Evolutionary conservation across 2,329 filamentous ascomycete species (phyloP).

Genomic region (Trichoderma sp.): DNA sequence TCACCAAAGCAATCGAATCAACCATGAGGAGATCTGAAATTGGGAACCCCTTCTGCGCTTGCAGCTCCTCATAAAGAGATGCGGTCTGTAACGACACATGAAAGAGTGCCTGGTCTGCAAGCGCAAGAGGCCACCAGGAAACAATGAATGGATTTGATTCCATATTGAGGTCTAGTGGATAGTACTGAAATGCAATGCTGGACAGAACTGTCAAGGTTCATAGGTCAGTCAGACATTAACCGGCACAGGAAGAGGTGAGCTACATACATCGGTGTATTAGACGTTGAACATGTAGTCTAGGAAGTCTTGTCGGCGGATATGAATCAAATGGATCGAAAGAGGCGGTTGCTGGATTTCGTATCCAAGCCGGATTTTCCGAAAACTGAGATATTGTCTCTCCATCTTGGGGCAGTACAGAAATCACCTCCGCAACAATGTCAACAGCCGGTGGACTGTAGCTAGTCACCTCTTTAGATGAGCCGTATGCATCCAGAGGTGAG

Average conservation of each 20-base stretch:
- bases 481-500: not conserved
- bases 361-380: conserved; percentile 12
- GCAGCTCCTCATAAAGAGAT: conserved; percentile 12
- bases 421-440: not conserved
- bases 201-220: not conserved
- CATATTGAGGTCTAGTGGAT: conserved; percentile 6
- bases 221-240: not conserved
- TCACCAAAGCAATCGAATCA: conserved; percentile 1
- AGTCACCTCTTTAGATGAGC: not conserved
- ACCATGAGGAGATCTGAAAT: conserved; percentile 14
- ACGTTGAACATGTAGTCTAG: conserved; percentile 1
- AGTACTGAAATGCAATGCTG: conserved; percentile 9
- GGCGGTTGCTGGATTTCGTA: conserved; percentile 6
- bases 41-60: conserved; percentile 5
- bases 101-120: conserved; percentile 1
- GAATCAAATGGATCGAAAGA: conserved; percentile 14
- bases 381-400: not conserved
- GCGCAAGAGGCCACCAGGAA: conserved; percentile 14
- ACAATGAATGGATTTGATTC: conserved; percentile 12
- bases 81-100: conserved; percentile 16
- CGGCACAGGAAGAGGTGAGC: too few relatives aligned
- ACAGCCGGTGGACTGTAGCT: not conserved
- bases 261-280: conserved; percentile 4
- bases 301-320: conserved; percentile 9
- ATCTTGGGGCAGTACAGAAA: not conserved